Base-by-base conservation (phyloP, 2,329 filamentous ascomycete genomes). In the Cladosporium austrohemisphaericum region DNA sequence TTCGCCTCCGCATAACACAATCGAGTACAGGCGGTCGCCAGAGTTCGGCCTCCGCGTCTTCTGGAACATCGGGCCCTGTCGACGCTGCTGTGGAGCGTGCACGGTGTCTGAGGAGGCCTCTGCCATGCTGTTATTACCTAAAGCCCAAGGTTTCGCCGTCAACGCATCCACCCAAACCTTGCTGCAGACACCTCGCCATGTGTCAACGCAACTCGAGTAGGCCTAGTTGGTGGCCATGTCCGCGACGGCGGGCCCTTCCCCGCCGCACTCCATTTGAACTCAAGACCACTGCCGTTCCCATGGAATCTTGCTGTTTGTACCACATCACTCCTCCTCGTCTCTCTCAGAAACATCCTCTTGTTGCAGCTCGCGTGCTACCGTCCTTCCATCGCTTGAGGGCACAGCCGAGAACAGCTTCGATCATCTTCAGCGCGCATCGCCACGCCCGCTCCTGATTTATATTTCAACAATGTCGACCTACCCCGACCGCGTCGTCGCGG, bases 131-230 rank as follows among this genome's bases (percentile, higher is more conserved):
- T 13, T 23, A 38, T 47, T 47, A 47, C 33, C 23, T 47, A 47
- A 47, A 47, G 14, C 23, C 44, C 33, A 47, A 47, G 33, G 44
- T 38, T 38, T 47, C 33, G 44, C 44, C 44, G 44, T 14, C 33
- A 46, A 46, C 43, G 31, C 13, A 22, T 26, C 25, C 20, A 16
- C 28, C 20, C 31, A 18, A 36, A 33, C 43, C 43, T 40, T 40
- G n/a, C n/a, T n/a, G n/a, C n/a, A n/a, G n/a, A n/a, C n/a, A n/a
- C n/a, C 33, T 32, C 6, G 23, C 33, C 44, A 32, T 47, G 44
- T 47, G 44, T 47, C 44, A 47, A 47, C 33, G 20, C 14, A 28
- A 36, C 32, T 46, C 43, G 33, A 36, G 44, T 47, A 28, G 44
- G 44, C 44, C 33, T 47, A 28, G 33, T 31, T 23, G 16, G 20